Conservation (phyloP, 78 protist genomes). For the Tieghemostelium lacteum region DNA sequence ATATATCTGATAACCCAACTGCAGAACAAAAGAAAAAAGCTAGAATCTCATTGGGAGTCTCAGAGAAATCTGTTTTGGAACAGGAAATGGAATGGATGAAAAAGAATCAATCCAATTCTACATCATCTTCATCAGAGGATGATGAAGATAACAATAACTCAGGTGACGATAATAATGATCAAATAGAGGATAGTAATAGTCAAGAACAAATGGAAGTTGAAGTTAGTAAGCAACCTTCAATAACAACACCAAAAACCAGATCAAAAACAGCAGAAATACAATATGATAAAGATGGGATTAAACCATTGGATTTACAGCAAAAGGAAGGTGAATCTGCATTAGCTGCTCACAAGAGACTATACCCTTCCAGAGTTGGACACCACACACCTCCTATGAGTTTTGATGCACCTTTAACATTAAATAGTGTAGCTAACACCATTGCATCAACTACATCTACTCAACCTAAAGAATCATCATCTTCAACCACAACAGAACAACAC, state of each 20-base stretch:
- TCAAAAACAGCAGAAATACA: too few relatives aligned
- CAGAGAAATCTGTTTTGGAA: not conserved
- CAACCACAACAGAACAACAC: not conserved
- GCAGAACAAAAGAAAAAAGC: not conserved
- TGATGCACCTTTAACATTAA: not conserved
- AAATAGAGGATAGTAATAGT: not conserved
- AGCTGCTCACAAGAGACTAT: not conserved
- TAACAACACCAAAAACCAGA: too few relatives aligned
- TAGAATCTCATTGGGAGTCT: not conserved
- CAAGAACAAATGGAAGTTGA: not conserved
- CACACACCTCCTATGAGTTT: not conserved
- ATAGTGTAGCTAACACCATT: not conserved
- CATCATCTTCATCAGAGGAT: too few relatives aligned
- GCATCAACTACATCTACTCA: not conserved
- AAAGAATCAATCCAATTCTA: too few relatives aligned
- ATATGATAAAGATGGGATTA: not conserved
- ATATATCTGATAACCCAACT: not conserved
- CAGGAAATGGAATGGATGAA: not conserved
- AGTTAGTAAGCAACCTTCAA: not conserved
- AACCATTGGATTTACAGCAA: not conserved
- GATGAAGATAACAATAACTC: not conserved
- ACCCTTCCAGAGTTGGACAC: not conserved
- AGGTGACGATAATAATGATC: not conserved
- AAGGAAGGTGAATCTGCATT: not conserved
- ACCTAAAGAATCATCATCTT: not conserved